phyloP scores from a whole-genome alignment of 2,329 filamentous ascomycete genomes.

The Truncatella angustata region DNA sequence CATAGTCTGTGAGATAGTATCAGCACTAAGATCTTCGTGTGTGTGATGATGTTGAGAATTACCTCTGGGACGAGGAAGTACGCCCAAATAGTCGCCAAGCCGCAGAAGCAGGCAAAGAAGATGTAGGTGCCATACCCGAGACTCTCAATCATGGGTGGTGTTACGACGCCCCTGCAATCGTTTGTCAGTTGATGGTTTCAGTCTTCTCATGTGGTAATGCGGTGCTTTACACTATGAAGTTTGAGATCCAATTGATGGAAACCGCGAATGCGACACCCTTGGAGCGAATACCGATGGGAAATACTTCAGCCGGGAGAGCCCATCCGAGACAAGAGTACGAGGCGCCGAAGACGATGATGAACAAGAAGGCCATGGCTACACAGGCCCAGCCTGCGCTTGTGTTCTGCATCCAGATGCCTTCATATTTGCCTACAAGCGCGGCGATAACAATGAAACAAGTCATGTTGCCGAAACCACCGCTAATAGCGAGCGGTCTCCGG shows the following conservation, averaged over 20 bases:
- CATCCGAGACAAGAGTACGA: conserved; percentile 34
- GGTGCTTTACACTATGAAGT: conserved; percentile 24
- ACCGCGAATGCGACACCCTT: conserved; percentile 35
- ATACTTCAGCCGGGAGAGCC: conserved; percentile 35
- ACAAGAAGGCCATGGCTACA: conserved; percentile 36
- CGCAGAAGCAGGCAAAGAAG: conserved; percentile 54
- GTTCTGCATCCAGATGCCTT: conserved; percentile 45
- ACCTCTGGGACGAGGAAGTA: conserved; percentile 46
- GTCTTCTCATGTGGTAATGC: neutral
- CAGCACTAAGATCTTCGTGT: neutral
- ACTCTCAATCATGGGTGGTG: conserved; percentile 51
- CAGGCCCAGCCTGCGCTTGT: conserved; percentile 52
- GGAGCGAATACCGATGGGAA: conserved; percentile 30
- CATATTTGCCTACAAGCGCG: conserved; percentile 46
- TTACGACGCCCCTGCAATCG: conserved; percentile 42
- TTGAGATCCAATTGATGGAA: conserved; percentile 33
- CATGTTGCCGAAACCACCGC: conserved; percentile 48
- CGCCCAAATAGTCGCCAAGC: conserved; percentile 47
- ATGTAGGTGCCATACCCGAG: conserved; percentile 47
- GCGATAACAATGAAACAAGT: conserved; percentile 51
- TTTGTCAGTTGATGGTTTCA: neutral
- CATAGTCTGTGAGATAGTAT: conserved; percentile 30
- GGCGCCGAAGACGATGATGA: conserved; percentile 29
- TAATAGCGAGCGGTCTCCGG: conserved; percentile 40
- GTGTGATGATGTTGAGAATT: neutral